phyloP scores from a whole-genome alignment of 208 protist species.

The Acanthamoeba culbertsoni region DNA sequence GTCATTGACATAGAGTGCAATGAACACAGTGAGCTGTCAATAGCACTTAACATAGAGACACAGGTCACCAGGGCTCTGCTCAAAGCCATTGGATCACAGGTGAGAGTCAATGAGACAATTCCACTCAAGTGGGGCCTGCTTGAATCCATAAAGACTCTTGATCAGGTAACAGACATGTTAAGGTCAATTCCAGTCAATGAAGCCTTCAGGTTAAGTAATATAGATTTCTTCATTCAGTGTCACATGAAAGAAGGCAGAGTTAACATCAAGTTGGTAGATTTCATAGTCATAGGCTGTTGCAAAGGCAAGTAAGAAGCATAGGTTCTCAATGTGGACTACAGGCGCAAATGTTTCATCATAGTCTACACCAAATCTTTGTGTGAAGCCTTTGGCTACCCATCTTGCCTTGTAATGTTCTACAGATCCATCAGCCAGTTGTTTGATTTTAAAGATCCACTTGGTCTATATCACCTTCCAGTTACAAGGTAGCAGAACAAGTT shows the following conservation, averaged over 20 bases:
- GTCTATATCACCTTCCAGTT: not conserved
- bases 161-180: not conserved
- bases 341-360: not conserved
- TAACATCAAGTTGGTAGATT: not conserved
- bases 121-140: not conserved
- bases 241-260: not conserved
- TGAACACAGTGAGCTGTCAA: not conserved
- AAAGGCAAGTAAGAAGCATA: not conserved
- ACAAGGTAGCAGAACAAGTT: not conserved
- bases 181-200: not conserved
- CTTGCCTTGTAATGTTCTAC: not conserved
- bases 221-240: not conserved
- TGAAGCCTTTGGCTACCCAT: not conserved
- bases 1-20: constrained; percentile 9
- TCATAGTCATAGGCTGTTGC: not conserved
- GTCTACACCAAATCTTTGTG: not conserved
- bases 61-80: not conserved
- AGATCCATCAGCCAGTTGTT: not conserved
- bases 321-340: not conserved
- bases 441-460: constrained; percentile 2
- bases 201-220: not conserved
- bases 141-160: not conserved
- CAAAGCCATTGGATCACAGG: not conserved
- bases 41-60: not conserved
- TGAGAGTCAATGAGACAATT: not conserved